phyloP scores from a whole-genome alignment of 352 stramenopile species.

The Phytophthora pisi region DNA sequence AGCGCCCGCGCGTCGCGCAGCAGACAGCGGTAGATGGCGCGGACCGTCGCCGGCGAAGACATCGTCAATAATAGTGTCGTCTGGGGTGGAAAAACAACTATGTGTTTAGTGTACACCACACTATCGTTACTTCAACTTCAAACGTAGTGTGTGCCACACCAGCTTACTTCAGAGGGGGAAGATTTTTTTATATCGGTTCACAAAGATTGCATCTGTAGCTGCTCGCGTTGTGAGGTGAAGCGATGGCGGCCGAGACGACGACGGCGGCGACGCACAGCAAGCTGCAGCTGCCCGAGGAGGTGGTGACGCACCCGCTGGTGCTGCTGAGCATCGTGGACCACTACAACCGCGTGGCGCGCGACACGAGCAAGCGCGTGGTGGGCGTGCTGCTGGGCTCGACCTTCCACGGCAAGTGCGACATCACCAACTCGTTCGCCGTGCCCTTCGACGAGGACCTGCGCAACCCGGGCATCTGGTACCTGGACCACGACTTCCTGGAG shows the following conservation, averaged over 20 bases:
- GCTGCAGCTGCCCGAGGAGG: constrained; percentile 85
- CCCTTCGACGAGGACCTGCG: constrained; percentile 99
- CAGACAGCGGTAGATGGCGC: constrained; percentile 72
- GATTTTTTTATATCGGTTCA: constrained; percentile 11
- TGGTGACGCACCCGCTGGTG: constrained; percentile 99
- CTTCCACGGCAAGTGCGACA: constrained; percentile 94
- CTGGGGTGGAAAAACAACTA: background rate
- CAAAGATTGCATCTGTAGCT: constrained; percentile 6
- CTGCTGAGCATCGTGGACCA: constrained; percentile 99
- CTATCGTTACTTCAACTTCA: constrained; percentile 1
- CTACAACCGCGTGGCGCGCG: constrained; percentile 98
- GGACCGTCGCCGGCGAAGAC: constrained; percentile 45
- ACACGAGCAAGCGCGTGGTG: constrained; percentile 99
- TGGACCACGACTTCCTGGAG: constrained; percentile 99
- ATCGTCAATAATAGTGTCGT: constrained; percentile 22
- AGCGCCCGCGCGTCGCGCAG: constrained; percentile 65
- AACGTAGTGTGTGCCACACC: constrained; percentile 6
- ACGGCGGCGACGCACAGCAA: constrained; percentile 12
- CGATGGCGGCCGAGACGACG: constrained; percentile 23
- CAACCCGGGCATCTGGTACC: constrained; percentile 98
- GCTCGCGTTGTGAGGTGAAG: background rate
- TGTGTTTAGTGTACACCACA: background rate
- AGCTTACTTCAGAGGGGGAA: constrained; percentile 34
- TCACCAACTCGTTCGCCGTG: constrained; percentile 95
- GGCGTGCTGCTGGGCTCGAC: constrained; percentile 97